Base-by-base conservation (phyloP, 495 filamentous ascomycete genomes). In the Cetradonia linearis region DNA sequence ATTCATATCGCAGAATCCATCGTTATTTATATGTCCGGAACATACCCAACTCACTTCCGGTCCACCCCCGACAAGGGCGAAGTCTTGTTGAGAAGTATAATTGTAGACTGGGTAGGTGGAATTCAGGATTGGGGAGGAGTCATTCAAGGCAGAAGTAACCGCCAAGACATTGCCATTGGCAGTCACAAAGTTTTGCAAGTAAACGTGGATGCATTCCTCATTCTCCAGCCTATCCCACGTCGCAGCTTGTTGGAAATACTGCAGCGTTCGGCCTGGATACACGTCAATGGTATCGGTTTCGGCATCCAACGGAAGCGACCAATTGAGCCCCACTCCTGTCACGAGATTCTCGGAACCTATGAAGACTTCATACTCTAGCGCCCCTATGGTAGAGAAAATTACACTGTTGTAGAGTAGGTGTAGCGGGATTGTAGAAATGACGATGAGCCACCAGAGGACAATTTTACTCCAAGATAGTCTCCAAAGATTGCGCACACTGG, bases 211-310 rank as follows among this genome's bases (percentile, higher is more conserved):
- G 37, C 63, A 63, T 30, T 58, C 50, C 2, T 55, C 33, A 18
- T 56, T 60, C 11, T 20, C 36, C 20, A 61, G 47, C 8, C 54
- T 52, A 7, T 42, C 40, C 64, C 63, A 73, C 1, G 30, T 30
- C 25, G 56, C 63, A 2, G 65, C 66, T 20, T 70, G 60, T 28
- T 68, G 25, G 55, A 73, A 76, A 13, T 33, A 20, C 8, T 71
- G 27, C 62, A 49, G 34, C 27, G 38, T 16, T 20, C n/a, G 18
- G 20, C 11, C 3, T 14, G 34, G 38, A 42, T 20, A 37, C 25
- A 7, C 10, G 13, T n/a, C n/a, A n/a, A n/a, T n/a, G n/a, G n/a
- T n/a, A n/a, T n/a, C n/a, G n/a, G n/a, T n/a, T 20, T 11, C 28
- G n/a, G 7, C n/a, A 11, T 13, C 50, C 0, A 58, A 37, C 5